Percentiles rank a stretch among this genome's conserved stretches.
Conservation (phyloP, 257 asterid species). For the Salvia splendens region DNA sequence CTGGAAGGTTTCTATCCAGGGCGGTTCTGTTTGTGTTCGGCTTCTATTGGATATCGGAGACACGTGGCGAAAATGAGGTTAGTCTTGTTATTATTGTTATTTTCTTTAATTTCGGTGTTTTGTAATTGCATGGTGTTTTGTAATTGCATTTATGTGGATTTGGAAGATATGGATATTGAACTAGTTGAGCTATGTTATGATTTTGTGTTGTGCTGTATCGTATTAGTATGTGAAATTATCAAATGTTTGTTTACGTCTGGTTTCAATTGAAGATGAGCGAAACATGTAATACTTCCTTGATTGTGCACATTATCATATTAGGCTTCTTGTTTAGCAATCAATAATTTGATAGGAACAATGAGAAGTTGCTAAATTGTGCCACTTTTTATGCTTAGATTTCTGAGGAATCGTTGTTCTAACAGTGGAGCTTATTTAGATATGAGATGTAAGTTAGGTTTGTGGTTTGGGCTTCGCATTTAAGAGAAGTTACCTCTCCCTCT, state of each 20-base stretch:
- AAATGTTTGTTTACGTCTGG: not conserved
- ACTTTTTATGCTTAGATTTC: conserved; percentile 13
- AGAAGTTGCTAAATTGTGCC: not conserved
- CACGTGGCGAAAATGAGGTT: conserved; percentile 31
- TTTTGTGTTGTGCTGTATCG: conserved; percentile 3
- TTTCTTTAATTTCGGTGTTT: not conserved
- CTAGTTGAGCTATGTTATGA: not conserved
- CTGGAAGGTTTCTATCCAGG: conserved; percentile 69
- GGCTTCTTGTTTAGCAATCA: conserved; percentile 2
- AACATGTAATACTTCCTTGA: not conserved
- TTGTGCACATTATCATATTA: not conserved
- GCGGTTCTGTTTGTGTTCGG: conserved; percentile 73
- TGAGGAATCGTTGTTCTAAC: conserved; percentile 12
- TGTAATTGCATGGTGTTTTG: not conserved
- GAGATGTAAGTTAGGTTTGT: conserved; percentile 1
- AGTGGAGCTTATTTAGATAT: conserved; percentile 6
- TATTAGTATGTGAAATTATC: not conserved
- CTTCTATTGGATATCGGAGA: conserved; percentile 67
- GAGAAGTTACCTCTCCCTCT: not conserved
- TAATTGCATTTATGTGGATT: not conserved
- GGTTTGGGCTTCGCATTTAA: not conserved
- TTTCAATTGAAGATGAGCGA: not conserved
- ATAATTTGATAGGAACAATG: conserved; percentile 11
- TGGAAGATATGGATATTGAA: conserved; percentile 14
- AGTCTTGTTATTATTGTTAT: conserved; percentile 28